phyloP scores from a whole-genome alignment of 1,139 yeast species.

The Arxiozyma telluris region DNA sequence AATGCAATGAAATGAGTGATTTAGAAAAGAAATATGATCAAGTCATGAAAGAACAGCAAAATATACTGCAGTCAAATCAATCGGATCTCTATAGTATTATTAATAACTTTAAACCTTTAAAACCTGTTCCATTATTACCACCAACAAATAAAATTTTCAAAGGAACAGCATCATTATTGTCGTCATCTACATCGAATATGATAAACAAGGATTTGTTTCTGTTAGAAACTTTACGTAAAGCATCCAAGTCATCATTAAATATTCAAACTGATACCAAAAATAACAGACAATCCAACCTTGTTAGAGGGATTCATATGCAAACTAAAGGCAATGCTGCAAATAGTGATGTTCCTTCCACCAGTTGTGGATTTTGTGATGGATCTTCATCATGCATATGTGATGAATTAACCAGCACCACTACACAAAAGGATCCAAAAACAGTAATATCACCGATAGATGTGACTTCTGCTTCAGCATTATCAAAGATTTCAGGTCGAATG shows the following conservation, averaged over 20 bases:
- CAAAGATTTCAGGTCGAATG: not conserved
- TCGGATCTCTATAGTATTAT: slow-evolving; percentile 18
- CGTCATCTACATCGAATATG: not conserved
- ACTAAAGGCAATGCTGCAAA: not conserved
- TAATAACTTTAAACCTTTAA: slow-evolving; percentile 44
- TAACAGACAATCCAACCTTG: not conserved
- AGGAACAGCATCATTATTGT: not conserved
- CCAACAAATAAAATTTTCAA: not conserved
- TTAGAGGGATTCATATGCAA: not conserved
- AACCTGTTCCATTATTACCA: slow-evolving; percentile 38
- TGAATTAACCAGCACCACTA: slow-evolving; percentile 39
- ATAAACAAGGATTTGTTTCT: not conserved
- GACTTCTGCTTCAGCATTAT: not conserved
- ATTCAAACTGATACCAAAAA: not conserved
- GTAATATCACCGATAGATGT: not conserved
- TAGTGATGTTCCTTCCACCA: slow-evolving; percentile 3
- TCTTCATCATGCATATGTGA: slow-evolving; percentile 90
- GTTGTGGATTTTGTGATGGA: slow-evolving; percentile 89
- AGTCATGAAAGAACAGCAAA: not conserved
- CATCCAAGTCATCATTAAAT: not conserved
- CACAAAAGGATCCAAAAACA: not conserved
- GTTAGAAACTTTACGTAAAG: not conserved
- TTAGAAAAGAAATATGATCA: slow-evolving; percentile 5
- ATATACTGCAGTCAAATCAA: slow-evolving; percentile 25
- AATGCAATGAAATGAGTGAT: slow-evolving; percentile 5